phyloP scores from a whole-genome alignment of 768 basidiomycete species.

The Auricularia heimuer region DNA sequence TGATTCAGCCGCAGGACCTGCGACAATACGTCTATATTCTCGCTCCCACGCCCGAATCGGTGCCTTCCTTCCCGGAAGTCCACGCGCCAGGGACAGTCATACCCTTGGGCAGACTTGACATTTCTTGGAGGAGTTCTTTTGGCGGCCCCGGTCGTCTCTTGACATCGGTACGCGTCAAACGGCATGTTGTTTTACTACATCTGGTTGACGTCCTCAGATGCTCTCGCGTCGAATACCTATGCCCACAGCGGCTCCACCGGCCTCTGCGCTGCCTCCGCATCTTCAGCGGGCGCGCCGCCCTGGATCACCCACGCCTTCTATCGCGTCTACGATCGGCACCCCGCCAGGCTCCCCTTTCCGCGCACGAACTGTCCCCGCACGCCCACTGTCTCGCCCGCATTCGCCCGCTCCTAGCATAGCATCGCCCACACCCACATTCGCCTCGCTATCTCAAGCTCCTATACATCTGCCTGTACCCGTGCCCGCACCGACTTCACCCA shows the following conservation, averaged over 20 bases:
- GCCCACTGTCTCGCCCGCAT: conserved; percentile 38
- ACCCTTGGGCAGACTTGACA: conserved; percentile 78
- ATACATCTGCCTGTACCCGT: conserved; percentile 15
- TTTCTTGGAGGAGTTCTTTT: conserved; percentile 77
- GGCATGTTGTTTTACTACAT: background rate
- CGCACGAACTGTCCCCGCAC: conserved; percentile 20
- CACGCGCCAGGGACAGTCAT: conserved; percentile 62
- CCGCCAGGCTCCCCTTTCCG: conserved; percentile 33
- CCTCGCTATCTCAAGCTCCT: conserved; percentile 31
- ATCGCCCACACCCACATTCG: conserved; percentile 16
- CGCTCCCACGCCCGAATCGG: conserved; percentile 31
- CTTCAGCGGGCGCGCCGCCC: conserved; percentile 42
- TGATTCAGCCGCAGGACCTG: conserved; percentile 76
- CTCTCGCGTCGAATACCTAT: conserved; percentile 70
- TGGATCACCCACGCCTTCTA: conserved; percentile 7
- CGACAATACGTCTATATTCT: conserved; percentile 86
- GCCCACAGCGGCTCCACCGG: conserved; percentile 31
- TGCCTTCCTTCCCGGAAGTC: conserved; percentile 27
- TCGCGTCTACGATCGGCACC: conserved; percentile 14
- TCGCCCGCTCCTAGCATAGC: conserved; percentile 45
- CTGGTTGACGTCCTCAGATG: conserved; percentile 30
- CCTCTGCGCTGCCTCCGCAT: conserved; percentile 67
- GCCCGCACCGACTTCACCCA: conserved; percentile 22
- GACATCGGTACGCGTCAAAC: conserved; percentile 48
- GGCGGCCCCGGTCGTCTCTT: conserved; percentile 81